Evolutionary conservation across 768 basidiomycete species (phyloP).

Genomic region (Lactarius hatsudake): DNA sequence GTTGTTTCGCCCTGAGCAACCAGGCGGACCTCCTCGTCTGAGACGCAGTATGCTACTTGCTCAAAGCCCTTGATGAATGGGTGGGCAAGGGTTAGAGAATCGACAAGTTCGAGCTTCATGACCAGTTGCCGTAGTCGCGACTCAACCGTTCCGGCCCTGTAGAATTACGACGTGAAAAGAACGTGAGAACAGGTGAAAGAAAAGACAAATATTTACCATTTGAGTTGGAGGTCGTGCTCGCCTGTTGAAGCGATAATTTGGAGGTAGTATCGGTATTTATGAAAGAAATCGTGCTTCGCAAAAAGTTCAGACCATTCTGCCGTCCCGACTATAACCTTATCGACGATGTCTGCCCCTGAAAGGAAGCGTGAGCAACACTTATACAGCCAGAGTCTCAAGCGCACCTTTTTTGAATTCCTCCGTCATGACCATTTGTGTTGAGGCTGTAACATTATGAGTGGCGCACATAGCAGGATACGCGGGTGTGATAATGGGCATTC

Average conservation of each 20-base stretch:
- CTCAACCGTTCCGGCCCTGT: slow-evolving; percentile 95
- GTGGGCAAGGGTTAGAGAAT: slow-evolving; percentile 87
- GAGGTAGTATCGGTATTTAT: slow-evolving; percentile 93
- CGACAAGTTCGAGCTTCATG: slow-evolving; percentile 96
- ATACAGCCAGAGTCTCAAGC: neutral
- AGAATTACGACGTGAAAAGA: slow-evolving; percentile 9
- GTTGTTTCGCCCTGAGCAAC: slow-evolving; percentile 88
- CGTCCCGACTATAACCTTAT: slow-evolving; percentile 81
- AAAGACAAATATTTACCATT: slow-evolving; percentile 64
- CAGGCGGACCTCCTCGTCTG: slow-evolving; percentile 81
- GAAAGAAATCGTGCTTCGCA: slow-evolving; percentile 93
- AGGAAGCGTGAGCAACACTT: slow-evolving; percentile 24
- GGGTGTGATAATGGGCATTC: slow-evolving; percentile 99
- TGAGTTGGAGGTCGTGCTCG: slow-evolving; percentile 78
- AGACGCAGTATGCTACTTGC: slow-evolving; percentile 77
- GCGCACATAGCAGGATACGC: slow-evolving; percentile 99
- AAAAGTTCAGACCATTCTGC: slow-evolving; percentile 94
- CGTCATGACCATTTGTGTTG: slow-evolving; percentile 94
- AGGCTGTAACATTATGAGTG: slow-evolving; percentile 95
- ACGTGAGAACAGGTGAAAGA: slow-evolving; percentile 1
- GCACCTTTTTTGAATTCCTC: slow-evolving; percentile 92
- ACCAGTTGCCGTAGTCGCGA: slow-evolving; percentile 94
- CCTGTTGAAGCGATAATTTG: slow-evolving; percentile 93
- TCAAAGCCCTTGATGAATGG: slow-evolving; percentile 95
- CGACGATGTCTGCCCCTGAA: slow-evolving; percentile 87